Evolutionary conservation across 2,329 filamentous ascomycete species (phyloP).

Genomic region (Sphaerulina populicola): DNA sequence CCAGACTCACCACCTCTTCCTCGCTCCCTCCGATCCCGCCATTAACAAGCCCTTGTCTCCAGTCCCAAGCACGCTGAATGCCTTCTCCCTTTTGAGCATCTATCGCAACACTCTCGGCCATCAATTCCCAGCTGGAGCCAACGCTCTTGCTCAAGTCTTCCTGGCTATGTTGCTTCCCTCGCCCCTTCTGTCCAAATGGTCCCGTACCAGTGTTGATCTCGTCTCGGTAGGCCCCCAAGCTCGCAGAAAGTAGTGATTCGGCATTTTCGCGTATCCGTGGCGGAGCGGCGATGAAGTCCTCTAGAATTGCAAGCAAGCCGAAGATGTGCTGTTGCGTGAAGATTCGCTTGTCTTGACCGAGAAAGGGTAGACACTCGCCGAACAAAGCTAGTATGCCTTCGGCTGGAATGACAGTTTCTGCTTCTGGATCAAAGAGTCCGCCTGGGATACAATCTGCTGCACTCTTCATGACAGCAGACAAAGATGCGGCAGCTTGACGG

Average conservation of each 20-base stretch:
- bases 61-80: conserved; percentile 20
- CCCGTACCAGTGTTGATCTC: conserved; percentile 12
- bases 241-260: conserved; percentile 24
- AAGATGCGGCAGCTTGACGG: conserved; percentile 61
- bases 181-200: conserved; percentile 5
- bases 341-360: conserved; percentile 47
- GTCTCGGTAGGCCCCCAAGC: conserved; percentile 21
- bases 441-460: conserved; percentile 86
- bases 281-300: conserved; percentile 26
- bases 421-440: conserved; percentile 72
- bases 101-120: conserved; percentile 19
- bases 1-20: conserved; percentile 14
- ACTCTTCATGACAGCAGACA: conserved; percentile 76
- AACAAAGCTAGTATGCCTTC: conserved; percentile 78
- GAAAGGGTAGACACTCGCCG: conserved; percentile 72
- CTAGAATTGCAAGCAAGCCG: conserved; percentile 24
- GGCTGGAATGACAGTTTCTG: conserved; percentile 76
- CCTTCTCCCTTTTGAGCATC: conserved; percentile 10
- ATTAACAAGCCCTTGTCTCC: conserved; percentile 19
- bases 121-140: conserved; percentile 26
- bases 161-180: conserved; percentile 14
- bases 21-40: conserved; percentile 14
- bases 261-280: conserved; percentile 26
- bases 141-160: conserved; percentile 22
- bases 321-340: conserved; percentile 26